Evolutionary conservation across 2,329 filamentous ascomycete genomes (phyloP).

Genomic region (Biscogniauxia sp.): DNA sequence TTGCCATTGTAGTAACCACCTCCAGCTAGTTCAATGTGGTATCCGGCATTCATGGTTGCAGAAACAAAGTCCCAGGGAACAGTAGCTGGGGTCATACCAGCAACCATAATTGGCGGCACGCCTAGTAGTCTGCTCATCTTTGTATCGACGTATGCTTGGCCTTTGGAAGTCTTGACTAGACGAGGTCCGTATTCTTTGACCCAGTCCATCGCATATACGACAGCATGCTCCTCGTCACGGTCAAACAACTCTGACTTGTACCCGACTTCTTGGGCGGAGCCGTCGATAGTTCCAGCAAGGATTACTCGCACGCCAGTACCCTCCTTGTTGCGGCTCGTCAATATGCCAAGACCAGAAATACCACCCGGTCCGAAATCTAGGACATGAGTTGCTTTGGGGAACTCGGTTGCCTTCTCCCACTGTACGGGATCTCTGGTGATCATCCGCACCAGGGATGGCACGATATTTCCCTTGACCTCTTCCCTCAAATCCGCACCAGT

Average conservation of each 20-base stretch:
- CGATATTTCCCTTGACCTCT: conserved; percentile 71
- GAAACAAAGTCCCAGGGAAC: conserved; percentile 90
- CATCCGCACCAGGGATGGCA: conserved; percentile 83
- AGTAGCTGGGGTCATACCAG: conserved; percentile 90
- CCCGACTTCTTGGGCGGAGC: conserved; percentile 84
- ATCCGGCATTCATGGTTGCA: conserved; percentile 92
- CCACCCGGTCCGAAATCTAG: conserved; percentile 96
- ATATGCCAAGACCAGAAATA: conserved; percentile 89
- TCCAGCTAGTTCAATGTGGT: conserved; percentile 86
- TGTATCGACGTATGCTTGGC: conserved; percentile 90
- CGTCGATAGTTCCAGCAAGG: conserved; percentile 87
- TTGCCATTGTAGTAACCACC: conserved; percentile 85
- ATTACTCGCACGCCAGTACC: conserved; percentile 96
- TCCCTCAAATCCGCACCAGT: conserved; percentile 80
- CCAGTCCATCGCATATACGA: conserved; percentile 96
- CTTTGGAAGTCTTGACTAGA: conserved; percentile 83
- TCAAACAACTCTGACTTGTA: conserved; percentile 99
- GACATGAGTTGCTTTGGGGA: conserved; percentile 88
- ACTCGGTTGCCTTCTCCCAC: conserved; percentile 93
- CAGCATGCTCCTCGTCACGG: conserved; percentile 88
- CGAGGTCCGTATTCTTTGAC: conserved; percentile 95
- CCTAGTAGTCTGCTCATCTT: conserved; percentile 90
- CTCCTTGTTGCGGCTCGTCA: conserved; percentile 99
- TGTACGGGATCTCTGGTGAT: conserved; percentile 93
- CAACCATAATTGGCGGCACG: conserved; percentile 83